Percentiles rank a stretch among this genome's conserved stretches.
These are phyloP conservation scores for Mortierella polycephala DNA, from an alignment of 371 early-diverging fungal genomes.

Conservation along the genomic window DNA sequence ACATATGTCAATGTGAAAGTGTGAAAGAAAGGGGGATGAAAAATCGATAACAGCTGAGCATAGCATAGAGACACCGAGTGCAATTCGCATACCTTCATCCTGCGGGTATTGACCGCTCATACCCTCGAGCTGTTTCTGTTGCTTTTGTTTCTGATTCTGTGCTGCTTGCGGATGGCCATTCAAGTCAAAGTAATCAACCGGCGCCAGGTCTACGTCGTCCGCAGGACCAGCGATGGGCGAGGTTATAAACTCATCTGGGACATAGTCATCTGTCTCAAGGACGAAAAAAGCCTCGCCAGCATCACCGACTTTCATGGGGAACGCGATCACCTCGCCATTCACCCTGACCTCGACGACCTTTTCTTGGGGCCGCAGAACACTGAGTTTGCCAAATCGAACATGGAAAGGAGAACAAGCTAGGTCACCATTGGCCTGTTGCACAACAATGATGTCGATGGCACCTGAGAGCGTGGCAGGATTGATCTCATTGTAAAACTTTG, in stretches of 20 bases:
- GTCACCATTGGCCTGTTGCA: slow-evolving; percentile 86
- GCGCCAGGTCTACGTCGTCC: slow-evolving; percentile 26
- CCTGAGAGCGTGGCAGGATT: slow-evolving; percentile 99
- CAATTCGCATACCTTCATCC: slow-evolving; percentile 29
- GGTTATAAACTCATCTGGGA: slow-evolving; percentile 91
- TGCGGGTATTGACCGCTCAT: slow-evolving; percentile 17
- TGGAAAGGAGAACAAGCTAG: slow-evolving; percentile 97
- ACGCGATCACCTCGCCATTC: slow-evolving; percentile 81
- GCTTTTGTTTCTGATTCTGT: slow-evolving; percentile 13
- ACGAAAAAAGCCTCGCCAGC: slow-evolving; percentile 99
- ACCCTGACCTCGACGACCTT: slow-evolving; percentile 89
- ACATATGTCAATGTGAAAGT: slow-evolving; percentile 33
- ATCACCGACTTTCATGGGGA: slow-evolving; percentile 97
- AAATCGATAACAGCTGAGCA: not conserved
- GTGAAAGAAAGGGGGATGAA: not conserved
- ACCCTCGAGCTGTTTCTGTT: slow-evolving; percentile 13
- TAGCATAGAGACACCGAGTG: not conserved
- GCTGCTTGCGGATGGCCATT: slow-evolving; percentile 12
- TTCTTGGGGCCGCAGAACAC: slow-evolving; percentile 91
- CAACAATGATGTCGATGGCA: slow-evolving; percentile 99
- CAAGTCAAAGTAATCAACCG: slow-evolving; percentile 52
- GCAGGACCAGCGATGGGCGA: slow-evolving; percentile 85
- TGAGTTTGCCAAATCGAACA: slow-evolving; percentile 97
- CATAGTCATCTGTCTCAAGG: slow-evolving; percentile 67
- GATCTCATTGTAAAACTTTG: slow-evolving; percentile 96